Evolutionary conservation across 768 basidiomycete species (phyloP).

Genomic region (Trametes coccinea): DNA sequence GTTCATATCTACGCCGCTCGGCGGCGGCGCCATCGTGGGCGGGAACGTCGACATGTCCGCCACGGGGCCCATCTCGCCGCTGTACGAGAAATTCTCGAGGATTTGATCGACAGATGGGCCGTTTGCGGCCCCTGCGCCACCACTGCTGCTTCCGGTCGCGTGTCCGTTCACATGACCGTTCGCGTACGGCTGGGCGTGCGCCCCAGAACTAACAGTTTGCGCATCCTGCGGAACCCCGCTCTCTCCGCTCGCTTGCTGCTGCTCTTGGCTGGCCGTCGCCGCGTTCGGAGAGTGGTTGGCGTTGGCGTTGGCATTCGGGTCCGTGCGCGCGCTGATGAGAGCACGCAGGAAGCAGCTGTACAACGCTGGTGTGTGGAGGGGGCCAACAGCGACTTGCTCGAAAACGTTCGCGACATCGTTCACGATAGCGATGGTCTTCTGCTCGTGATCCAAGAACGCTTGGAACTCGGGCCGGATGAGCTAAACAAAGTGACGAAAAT

Average conservation of each 20-base stretch:
- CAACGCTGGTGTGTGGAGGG: conserved; percentile 85
- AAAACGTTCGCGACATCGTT: conserved; percentile 82
- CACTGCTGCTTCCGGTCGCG: conserved; percentile 1
- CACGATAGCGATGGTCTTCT: conserved; percentile 66
- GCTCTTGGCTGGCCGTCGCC: neutral
- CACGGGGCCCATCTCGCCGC: conserved; percentile 83
- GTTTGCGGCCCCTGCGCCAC: conserved; percentile 9
- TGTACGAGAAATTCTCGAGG: conserved; percentile 66
- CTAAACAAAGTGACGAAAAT: conserved; percentile 37
- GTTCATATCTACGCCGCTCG: conserved; percentile 40
- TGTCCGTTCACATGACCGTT: conserved; percentile 6
- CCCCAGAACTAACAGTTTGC: neutral
- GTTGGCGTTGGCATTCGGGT: conserved; percentile 23
- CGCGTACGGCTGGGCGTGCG: conserved; percentile 2
- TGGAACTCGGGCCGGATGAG: conserved; percentile 84
- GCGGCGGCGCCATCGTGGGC: conserved; percentile 74
- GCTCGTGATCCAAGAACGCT: conserved; percentile 71
- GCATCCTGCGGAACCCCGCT: conserved; percentile 12
- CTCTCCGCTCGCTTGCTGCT: conserved; percentile 3
- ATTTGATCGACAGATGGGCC: neutral
- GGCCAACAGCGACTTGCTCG: conserved; percentile 73
- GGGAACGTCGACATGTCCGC: conserved; percentile 84
- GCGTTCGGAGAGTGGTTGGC: conserved; percentile 9
- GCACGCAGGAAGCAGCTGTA: conserved; percentile 84
- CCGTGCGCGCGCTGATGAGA: conserved; percentile 59